Evolutionary conservation across 1,139 yeast species (phyloP).

Genomic region (Hyphopichia buzzinii): DNA sequence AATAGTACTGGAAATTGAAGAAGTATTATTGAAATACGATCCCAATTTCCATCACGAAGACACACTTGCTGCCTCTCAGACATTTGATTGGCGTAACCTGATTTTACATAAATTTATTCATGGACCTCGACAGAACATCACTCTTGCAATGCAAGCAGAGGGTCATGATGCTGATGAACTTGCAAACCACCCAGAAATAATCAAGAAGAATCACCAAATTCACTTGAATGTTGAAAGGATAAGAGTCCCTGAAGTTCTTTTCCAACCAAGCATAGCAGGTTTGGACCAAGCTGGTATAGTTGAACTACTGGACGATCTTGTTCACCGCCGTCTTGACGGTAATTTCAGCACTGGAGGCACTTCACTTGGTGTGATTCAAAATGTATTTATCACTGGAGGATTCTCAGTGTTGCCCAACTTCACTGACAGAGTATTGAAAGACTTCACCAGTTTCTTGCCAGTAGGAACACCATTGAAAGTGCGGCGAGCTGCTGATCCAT

Average conservation of each 20-base stretch:
- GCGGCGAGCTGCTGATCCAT: constrained; percentile 63
- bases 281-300: constrained; percentile 90
- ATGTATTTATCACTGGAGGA: constrained; percentile 87
- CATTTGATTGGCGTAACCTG: constrained; percentile 81
- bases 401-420: constrained; percentile 65
- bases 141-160: constrained; percentile 42
- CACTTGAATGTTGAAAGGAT: constrained; percentile 89
- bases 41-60: constrained; percentile 85
- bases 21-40: constrained; percentile 73
- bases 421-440: constrained; percentile 60
- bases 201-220: constrained; percentile 65
- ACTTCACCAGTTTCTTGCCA: constrained; percentile 71
- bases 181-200: constrained; percentile 44
- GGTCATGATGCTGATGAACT: constrained; percentile 45
- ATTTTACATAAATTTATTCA: constrained; percentile 78
- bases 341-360: constrained; percentile 53
- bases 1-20: constrained; percentile 63
- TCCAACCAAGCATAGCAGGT: constrained; percentile 95
- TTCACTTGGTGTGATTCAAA: constrained; percentile 50
- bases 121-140: constrained; percentile 73
- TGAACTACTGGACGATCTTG: constrained; percentile 70
- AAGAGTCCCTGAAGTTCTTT: constrained; percentile 85
- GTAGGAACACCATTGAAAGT: constrained; percentile 62
- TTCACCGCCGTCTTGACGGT: constrained; percentile 59
- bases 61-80: constrained; percentile 69